These are phyloP conservation scores for Trebouxiophyceae sp. DNA, from an alignment of 163 green algal species.

Conservation along the genomic window DNA sequence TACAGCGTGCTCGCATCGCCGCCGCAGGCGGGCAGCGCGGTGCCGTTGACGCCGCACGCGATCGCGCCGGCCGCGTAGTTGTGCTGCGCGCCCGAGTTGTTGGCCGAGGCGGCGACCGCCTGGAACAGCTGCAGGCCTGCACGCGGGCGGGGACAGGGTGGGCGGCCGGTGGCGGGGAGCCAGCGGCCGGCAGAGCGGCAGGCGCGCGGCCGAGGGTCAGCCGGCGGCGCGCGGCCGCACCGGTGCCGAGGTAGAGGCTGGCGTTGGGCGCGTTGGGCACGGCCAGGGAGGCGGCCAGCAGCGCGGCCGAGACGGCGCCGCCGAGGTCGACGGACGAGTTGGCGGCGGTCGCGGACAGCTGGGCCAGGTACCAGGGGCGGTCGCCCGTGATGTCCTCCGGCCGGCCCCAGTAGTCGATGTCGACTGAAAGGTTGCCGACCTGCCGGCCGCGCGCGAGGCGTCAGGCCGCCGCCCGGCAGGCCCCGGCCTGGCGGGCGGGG, in stretches of 20 bases:
- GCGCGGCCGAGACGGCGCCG: not conserved
- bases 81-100: no score
- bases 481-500: no score
- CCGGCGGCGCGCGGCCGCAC: no score
- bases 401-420: slow-evolving; percentile 41
- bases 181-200: no score
- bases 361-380: not conserved
- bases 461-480: no score
- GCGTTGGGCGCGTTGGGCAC: not conserved
- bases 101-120: not conserved
- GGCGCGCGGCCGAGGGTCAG: not conserved
- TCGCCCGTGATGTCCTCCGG: slow-evolving; percentile 39
- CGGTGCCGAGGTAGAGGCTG: slow-evolving; percentile 10
- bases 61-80: no score
- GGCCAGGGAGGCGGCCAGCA: not conserved
- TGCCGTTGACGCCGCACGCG: not conserved
- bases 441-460: no score
- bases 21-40: not conserved
- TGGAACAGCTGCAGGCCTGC: not conserved
- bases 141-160: no score
- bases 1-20: slow-evolving; percentile 27
- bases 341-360: not conserved
- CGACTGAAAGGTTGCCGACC: slow-evolving; percentile 37
- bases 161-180: no score
- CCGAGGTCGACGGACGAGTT: slow-evolving; percentile 26